A percentile compares a stretch with the other conserved stretches of the same genome.
Conservation (phyloP, 768 basidiomycete species). For the Cubamyces sp. region DNA sequence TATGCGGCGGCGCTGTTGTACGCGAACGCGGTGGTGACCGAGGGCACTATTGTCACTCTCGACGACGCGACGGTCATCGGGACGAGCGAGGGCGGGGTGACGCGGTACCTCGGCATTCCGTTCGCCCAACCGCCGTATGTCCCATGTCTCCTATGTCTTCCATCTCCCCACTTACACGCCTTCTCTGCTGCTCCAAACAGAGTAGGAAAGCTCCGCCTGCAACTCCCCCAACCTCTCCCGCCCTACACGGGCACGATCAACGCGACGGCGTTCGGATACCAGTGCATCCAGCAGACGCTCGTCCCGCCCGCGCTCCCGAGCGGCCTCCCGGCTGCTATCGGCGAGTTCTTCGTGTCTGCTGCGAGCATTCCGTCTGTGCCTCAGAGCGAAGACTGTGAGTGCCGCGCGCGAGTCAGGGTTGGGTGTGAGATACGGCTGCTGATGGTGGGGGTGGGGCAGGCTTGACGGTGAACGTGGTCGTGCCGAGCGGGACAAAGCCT, state of each 20-base stretch:
- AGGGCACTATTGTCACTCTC: conserved; percentile 45
- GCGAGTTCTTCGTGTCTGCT: neutral
- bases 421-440: too few species aligned
- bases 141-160: neutral
- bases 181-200: neutral
- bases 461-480: conserved; percentile 57
- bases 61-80: conserved; percentile 52
- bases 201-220: conserved; percentile 29
- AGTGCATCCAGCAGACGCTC: conserved; percentile 25
- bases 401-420: too few species aligned
- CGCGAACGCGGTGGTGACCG: neutral
- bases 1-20: neutral
- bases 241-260: conserved; percentile 17
- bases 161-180: too few species aligned
- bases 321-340: neutral
- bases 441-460: too few species aligned
- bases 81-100: conserved; percentile 34
- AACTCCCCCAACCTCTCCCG: conserved; percentile 18
- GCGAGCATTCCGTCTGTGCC: neutral
- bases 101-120: conserved; percentile 56
- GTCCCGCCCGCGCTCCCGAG: neutral
- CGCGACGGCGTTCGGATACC: conserved; percentile 26
- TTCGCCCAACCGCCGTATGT: conserved; percentile 59
- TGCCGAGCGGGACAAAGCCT: conserved; percentile 41
- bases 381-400: conserved; percentile 27